Conservation (phyloP, 148 eudicot genomes). For the Fagopyrum esculentum region DNA sequence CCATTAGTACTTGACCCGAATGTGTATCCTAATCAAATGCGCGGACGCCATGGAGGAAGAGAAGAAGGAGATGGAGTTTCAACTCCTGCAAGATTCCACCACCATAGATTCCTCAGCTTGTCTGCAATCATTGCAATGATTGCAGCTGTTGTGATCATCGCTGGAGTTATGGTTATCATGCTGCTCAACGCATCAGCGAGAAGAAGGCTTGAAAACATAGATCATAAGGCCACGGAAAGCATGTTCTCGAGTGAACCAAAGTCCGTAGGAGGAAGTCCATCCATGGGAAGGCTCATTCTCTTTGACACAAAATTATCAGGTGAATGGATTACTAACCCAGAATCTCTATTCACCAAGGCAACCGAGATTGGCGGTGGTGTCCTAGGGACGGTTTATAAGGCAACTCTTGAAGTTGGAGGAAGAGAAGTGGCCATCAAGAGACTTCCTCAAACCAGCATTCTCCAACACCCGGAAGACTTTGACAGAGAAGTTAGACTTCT, state of each 20-base stretch:
- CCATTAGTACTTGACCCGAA: slow-evolving; percentile 82
- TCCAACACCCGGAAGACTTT: slow-evolving; percentile 67
- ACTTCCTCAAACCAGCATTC: slow-evolving; percentile 46
- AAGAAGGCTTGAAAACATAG: slow-evolving; percentile 50
- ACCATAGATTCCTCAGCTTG: slow-evolving; percentile 63
- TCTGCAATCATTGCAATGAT: slow-evolving; percentile 72
- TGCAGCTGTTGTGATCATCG: slow-evolving; percentile 55
- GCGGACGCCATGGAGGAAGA: not conserved
- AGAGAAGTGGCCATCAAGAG: slow-evolving; percentile 62
- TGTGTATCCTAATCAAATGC: slow-evolving; percentile 36
- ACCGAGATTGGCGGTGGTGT: slow-evolving; percentile 65
- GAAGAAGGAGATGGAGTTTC: slow-evolving; percentile 13
- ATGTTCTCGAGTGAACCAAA: slow-evolving; percentile 70
- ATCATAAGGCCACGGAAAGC: slow-evolving; percentile 63
- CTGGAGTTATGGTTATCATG: slow-evolving; percentile 65
- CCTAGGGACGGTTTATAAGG: slow-evolving; percentile 82
- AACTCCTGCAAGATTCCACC: slow-evolving; percentile 16
- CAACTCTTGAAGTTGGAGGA: slow-evolving; percentile 46
- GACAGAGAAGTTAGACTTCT: slow-evolving; percentile 67
- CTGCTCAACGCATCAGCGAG: slow-evolving; percentile 71
- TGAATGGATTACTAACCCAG: slow-evolving; percentile 48
- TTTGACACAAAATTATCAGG: slow-evolving; percentile 55
- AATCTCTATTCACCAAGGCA: slow-evolving; percentile 54
- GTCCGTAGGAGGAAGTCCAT: slow-evolving; percentile 45
- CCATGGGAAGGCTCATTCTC: slow-evolving; percentile 58